phyloP scores from a whole-genome alignment of 164 flowering plant genomes.

The Sedum album region DNA sequence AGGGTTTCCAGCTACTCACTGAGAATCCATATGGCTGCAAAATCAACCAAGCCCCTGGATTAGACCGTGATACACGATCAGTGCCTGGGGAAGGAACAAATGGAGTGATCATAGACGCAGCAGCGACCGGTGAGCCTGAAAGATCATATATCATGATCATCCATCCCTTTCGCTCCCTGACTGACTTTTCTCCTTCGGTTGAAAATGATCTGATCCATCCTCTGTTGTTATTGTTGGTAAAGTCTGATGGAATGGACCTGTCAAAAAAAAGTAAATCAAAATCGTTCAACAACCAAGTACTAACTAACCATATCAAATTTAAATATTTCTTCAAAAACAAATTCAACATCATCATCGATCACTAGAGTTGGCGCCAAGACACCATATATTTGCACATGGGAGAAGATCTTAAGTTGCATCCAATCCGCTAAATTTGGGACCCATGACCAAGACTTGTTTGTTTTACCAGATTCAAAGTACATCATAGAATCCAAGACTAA shows the following conservation, averaged over 20 bases:
- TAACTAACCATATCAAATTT: background rate
- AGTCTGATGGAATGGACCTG: conserved; percentile 66
- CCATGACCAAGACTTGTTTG: background rate
- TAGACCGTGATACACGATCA: conserved; percentile 74
- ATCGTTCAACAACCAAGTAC: background rate
- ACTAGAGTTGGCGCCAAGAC: background rate
- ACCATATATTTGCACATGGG: background rate
- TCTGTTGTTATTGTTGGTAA: conserved; percentile 25
- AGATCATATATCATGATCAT: conserved; percentile 80
- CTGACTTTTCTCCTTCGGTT: conserved; percentile 36
- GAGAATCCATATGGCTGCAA: conserved; percentile 63
- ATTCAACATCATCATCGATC: background rate
- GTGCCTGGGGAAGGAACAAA: conserved; percentile 88
- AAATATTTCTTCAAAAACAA: background rate
- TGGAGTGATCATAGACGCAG: conserved; percentile 94
- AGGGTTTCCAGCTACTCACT: conserved; percentile 75
- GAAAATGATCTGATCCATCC: conserved; percentile 46
- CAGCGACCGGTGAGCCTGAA: conserved; percentile 90
- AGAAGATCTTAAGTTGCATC: background rate
- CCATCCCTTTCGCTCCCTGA: conserved; percentile 88
- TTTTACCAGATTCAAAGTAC: too few species aligned
- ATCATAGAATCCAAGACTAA: too few species aligned
- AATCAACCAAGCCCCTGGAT: conserved; percentile 96
- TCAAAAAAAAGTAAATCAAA: background rate
- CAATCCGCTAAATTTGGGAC: background rate